Conservation (phyloP, 2,329 filamentous ascomycete species). For the Fusarium siculi region DNA sequence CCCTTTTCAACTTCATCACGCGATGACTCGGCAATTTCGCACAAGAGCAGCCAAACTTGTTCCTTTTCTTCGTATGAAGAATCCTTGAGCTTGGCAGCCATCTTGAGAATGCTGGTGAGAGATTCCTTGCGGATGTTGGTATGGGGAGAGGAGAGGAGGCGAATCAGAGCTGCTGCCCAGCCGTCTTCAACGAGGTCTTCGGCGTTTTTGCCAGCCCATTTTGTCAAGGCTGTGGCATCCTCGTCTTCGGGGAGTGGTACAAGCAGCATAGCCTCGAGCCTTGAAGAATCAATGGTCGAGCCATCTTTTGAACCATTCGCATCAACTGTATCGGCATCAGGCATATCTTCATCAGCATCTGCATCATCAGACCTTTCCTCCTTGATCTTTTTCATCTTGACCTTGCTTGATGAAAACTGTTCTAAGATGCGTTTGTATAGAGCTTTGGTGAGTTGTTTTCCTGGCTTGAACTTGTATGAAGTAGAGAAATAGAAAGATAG, state of each 20-base stretch:
- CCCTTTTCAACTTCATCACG: slow-evolving; percentile 62
- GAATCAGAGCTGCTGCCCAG: slow-evolving; percentile 74
- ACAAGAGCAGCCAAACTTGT: slow-evolving; percentile 81
- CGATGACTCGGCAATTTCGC: slow-evolving; percentile 82
- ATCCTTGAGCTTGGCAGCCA: slow-evolving; percentile 70
- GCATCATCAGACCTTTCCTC: slow-evolving; percentile 15
- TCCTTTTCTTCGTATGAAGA: slow-evolving; percentile 80
- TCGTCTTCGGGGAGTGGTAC: slow-evolving; percentile 57
- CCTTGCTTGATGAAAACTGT: slow-evolving; percentile 44
- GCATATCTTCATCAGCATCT: slow-evolving; percentile 36
- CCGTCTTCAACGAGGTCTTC: slow-evolving; percentile 85
- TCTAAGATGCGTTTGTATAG: slow-evolving; percentile 48
- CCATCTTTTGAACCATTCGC: slow-evolving; percentile 11
- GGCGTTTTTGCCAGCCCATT: slow-evolving; percentile 80
- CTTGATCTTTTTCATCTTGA: slow-evolving; percentile 41
- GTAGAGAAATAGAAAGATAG: slow-evolving; percentile 67
- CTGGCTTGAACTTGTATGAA: slow-evolving; percentile 63
- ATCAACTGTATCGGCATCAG: slow-evolving; percentile 13
- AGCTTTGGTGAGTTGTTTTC: slow-evolving; percentile 39
- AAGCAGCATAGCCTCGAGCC: slow-evolving; percentile 64
- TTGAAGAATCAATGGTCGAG: slow-evolving; percentile 50
- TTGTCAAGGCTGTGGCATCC: slow-evolving; percentile 64
- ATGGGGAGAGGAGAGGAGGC: slow-evolving; percentile 80
- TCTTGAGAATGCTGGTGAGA: slow-evolving; percentile 73
- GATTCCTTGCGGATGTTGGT: slow-evolving; percentile 83